These are phyloP conservation scores for Fusarium anguioides DNA, from an alignment of 2,329 filamentous ascomycete species.

Conservation along the genomic window DNA sequence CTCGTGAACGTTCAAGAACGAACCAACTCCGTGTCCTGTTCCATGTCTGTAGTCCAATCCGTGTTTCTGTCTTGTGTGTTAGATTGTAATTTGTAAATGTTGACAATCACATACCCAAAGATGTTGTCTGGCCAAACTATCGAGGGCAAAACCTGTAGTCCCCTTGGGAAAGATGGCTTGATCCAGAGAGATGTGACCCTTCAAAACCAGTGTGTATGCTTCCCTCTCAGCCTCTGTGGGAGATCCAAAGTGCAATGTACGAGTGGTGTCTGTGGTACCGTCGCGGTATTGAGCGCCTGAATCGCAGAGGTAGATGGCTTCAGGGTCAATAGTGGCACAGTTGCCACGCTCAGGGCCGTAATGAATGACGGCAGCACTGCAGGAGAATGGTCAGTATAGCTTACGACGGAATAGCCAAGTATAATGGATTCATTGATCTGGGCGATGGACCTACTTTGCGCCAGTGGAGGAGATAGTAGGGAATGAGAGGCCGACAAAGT, in stretches of 20 bases:
- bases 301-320: constrained; percentile 91
- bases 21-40: constrained; percentile 95
- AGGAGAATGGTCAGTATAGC: constrained; percentile 1
- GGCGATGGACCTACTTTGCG: constrained; percentile 65
- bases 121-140: constrained; percentile 87
- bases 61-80: constrained; percentile 54
- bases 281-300: constrained; percentile 97
- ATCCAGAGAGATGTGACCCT: constrained; percentile 92
- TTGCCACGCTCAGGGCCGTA: constrained; percentile 88
- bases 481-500: constrained; percentile 92
- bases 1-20: constrained; percentile 96
- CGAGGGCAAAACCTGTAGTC: constrained; percentile 91
- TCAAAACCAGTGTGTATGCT: constrained; percentile 92
- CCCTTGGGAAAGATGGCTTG: constrained; percentile 91
- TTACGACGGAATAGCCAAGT: not conserved
- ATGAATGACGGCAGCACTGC: constrained; percentile 92
- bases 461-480: constrained; percentile 96
- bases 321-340: constrained; percentile 86
- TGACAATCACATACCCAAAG: constrained; percentile 75
- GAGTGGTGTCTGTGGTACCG: constrained; percentile 94
- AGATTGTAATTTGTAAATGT: constrained; percentile 13
- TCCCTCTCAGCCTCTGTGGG: constrained; percentile 86
- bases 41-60: constrained; percentile 96
- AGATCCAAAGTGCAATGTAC: constrained; percentile 90
- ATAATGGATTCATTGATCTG: not conserved